Percentiles rank a stretch among this genome's conserved stretches.
Conservation (phyloP, 2,329 filamentous ascomycete genomes). For the Colletotrichum sp. region DNA sequence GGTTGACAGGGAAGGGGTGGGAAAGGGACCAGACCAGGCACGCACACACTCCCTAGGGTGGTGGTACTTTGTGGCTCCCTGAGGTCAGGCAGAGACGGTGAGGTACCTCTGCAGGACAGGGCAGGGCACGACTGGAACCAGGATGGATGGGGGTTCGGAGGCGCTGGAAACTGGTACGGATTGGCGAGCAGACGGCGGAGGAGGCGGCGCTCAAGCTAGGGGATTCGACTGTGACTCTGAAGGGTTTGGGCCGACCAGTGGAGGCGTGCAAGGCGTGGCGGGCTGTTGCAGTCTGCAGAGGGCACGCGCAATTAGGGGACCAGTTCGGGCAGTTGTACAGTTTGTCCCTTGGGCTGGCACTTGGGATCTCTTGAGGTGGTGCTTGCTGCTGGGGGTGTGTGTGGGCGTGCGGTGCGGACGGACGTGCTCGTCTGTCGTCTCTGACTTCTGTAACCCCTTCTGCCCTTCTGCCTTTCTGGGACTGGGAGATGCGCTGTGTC, state of each 20-base stretch:
- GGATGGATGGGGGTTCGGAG: neutral
- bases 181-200: neutral
- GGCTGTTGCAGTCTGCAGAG: neutral
- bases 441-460: neutral
- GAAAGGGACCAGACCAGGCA: slow-evolving; percentile 17
- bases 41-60: neutral
- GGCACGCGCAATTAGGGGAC: slow-evolving; percentile 15
- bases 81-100: neutral
- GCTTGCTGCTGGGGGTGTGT: neutral
- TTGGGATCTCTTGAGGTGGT: neutral
- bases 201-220: slow-evolving; percentile 8
- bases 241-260: neutral
- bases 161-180: neutral
- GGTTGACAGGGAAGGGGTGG: slow-evolving; percentile 20
- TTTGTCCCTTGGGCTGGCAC: neutral
- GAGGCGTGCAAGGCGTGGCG: neutral
- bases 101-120: slow-evolving; percentile 7
- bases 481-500: slow-evolving; percentile 5
- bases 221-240: neutral
- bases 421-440: slow-evolving; percentile 21
- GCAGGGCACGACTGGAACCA: neutral
- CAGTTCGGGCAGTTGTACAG: slow-evolving; percentile 4
- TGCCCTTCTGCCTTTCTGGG: neutral
- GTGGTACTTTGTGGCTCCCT: neutral
- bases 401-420: neutral